A percentile compares a stretch with the other conserved stretches of the same genome.
Evolutionary conservation across 164 flowering plant genomes (phyloP).

Genomic region (Cinnamomum chago): DNA sequence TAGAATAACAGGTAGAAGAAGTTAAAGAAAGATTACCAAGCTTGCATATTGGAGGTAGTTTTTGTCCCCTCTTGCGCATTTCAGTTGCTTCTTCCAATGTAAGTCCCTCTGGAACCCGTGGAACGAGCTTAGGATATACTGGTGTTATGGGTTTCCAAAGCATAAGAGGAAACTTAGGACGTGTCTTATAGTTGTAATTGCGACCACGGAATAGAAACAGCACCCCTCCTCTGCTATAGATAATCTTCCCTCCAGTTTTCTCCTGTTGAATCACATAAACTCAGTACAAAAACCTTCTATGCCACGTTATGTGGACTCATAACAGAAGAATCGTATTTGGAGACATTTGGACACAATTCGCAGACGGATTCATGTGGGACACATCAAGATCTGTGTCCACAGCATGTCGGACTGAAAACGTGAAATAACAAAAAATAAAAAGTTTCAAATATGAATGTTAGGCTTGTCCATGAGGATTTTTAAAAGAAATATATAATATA

Average conservation of each 20-base stretch:
- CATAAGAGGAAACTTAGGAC: slow-evolving; percentile 88
- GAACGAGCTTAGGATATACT: slow-evolving; percentile 77
- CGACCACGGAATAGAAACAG: slow-evolving; percentile 86
- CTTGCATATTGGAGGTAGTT: slow-evolving; percentile 73
- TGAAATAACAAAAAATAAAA: too few species aligned
- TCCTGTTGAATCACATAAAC: slow-evolving; percentile 45
- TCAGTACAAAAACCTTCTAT: background rate
- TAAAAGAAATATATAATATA: too few species aligned
- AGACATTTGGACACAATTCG: too few species aligned
- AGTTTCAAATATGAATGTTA: too few species aligned
- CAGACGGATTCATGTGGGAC: too few species aligned
- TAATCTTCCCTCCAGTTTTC: slow-evolving; percentile 84
- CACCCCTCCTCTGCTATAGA: slow-evolving; percentile 66
- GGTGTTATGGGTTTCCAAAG: slow-evolving; percentile 89
- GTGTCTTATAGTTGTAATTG: slow-evolving; percentile 76
- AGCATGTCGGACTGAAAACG: too few species aligned
- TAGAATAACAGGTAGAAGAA: background rate
- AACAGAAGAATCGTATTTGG: too few species aligned
- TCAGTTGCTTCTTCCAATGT: slow-evolving; percentile 70
- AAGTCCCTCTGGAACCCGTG: slow-evolving; percentile 66
- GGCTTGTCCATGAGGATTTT: too few species aligned
- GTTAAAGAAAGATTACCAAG: slow-evolving; percentile 46
- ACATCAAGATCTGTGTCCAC: too few species aligned
- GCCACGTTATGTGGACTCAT: background rate
- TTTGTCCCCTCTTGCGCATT: slow-evolving; percentile 72